Base-by-base conservation (phyloP, 257 asterid genomes). In the Solanum acaule region DNA sequence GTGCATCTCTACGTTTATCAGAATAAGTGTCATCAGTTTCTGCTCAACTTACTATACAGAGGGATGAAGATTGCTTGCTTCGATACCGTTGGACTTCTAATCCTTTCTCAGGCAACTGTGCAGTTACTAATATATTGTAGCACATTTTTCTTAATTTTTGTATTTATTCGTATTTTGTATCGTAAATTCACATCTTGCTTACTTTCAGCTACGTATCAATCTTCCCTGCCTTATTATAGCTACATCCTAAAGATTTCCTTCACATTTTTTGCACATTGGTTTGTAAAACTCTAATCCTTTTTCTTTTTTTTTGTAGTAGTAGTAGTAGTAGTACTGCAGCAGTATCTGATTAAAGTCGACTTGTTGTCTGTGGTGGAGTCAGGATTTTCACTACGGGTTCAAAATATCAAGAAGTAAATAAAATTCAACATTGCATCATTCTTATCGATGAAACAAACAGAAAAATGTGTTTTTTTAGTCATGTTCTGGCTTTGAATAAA, bases 391-490 rank as follows among this genome's bases (percentile, higher is more conserved):
- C 27, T 59, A 8, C 11, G 1, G 13, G n/a, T 22, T 20, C 6
- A 59, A 3, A 59, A 59, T 59, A 22, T 22, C 10, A 59, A 20
- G 68, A 3, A 59, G 67, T 59, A 59, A 22, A 46, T 46, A 13
- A 46, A 46, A 46, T 46, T 46, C 56, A 4, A 0, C 20, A 46
- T 46, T 46, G 18, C 56, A 1, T 46, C 56, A 46, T 46, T 46
- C 56, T 13, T 2, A 13, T 46, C 56, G 0, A 46, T 46, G 56
- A 44, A 44, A 44, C 52, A 44, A 44, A 4, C 6, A 44, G 52
- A 44, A 12, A 44, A 0, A 13, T 0, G 52, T 0, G 52, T 4
- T 44, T 3, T 22, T 59, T 22, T 0, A 20, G 4, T 22, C 9
- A 25, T 25, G 16, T 65, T n/a, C 18, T 65, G 16, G 33, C 1